A percentile compares a stretch with the other conserved stretches of the same genome.
Evolutionary conservation across 2,329 filamentous ascomycete genomes (phyloP).

Genomic region (Byssothecium circinans): DNA sequence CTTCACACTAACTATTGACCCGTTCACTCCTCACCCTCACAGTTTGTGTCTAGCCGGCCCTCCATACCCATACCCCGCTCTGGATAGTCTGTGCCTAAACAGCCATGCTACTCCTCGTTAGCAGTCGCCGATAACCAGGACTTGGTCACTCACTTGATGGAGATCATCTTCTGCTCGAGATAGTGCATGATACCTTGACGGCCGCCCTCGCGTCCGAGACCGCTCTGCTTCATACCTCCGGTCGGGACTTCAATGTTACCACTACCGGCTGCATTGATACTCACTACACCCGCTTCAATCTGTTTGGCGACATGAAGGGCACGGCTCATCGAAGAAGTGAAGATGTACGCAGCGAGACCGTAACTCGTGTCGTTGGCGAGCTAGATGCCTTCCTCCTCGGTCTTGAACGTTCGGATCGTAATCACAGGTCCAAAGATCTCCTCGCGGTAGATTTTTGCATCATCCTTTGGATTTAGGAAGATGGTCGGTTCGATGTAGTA

Average conservation of each 20-base stretch:
- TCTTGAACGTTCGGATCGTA: constrained; percentile 35
- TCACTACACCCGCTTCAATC: constrained; percentile 37
- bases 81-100: not conserved
- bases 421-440: constrained; percentile 41
- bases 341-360: constrained; percentile 31
- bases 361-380: constrained; percentile 37
- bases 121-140: not conserved
- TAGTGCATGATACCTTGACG: constrained; percentile 35
- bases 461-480: constrained; percentile 32
- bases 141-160: constrained; percentile 19
- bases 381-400: constrained; percentile 35
- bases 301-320: constrained; percentile 33
- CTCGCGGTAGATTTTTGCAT: constrained; percentile 30
- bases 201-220: constrained; percentile 37
- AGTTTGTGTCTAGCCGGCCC: not conserved
- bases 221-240: constrained; percentile 38
- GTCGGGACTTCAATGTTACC: constrained; percentile 29
- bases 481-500: constrained; percentile 36
- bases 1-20: too few species aligned
- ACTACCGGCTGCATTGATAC: constrained; percentile 28
- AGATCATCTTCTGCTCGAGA: constrained; percentile 35
- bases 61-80: not conserved
- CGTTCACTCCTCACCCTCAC: not conserved
- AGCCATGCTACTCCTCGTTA: not conserved
- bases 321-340: constrained; percentile 26